Evolutionary conservation across 805 yeast species (phyloP), one percentile per base, ranked within the genome.

Genomic region (Candida coquimbonensis): DNA sequence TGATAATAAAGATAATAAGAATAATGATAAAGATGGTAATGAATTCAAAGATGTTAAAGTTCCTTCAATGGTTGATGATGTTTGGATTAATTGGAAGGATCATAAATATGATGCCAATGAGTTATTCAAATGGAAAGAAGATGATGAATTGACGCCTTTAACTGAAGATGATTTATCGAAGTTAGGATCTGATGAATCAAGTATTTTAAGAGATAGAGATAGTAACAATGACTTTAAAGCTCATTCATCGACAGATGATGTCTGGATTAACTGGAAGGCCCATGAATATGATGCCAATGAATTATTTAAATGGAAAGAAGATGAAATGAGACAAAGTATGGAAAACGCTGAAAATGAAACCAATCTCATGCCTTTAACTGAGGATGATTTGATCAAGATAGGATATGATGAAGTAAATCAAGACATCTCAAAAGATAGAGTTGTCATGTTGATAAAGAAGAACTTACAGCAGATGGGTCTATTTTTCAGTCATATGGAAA

Each of bases 311-410:
- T 38, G 40, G 42, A 39, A 38, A 16, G 26, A 19, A n/a, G 27
- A 25, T 16, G 24, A 17, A 19, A 13, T 27, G 16, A n/a, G 24
- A 25, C 24, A 32, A 25, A 14, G 1, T 6, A 7, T 16, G 7
- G 16, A 24, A 27, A 13, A 19, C 4, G 27, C 7, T 21, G 24
- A 21, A 34, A 14, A 4, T 16, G 17, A 33, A 31, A 6, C 40
- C 32, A 12, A 4, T 35, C 5, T 17, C 39, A 12, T 5, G 24
- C 52, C 54, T 19, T 9, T 51, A 5, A 42, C 46, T 12, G 54
- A 48, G 16, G n/a, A 27, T 7, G 49, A 50, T 9, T 31, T 52
- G 8, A 29, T 39, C 5, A 25, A 16, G 1, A 16, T 46, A 9
- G 51, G 49, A 2, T 34, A 43, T 9, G 32, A 41, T 11, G 34